These are phyloP conservation scores for Colletotrichum gigasporum DNA, from an alignment of 2,329 filamentous ascomycete species.

Conservation along the genomic window DNA sequence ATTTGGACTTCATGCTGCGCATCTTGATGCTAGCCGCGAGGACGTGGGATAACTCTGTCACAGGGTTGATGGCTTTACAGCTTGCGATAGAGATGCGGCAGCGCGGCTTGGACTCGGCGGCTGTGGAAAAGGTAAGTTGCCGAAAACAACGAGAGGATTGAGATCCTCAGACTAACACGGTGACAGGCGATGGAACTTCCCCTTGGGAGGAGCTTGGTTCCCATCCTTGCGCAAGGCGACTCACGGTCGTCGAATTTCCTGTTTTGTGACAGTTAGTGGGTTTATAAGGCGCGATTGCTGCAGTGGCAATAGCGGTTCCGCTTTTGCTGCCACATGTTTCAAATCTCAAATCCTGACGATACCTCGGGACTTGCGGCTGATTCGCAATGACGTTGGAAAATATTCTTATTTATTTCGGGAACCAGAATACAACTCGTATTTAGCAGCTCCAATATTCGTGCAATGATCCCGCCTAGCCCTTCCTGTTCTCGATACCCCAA, in stretches of 20 bases:
- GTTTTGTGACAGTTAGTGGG: too few species aligned
- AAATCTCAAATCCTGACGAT: too few species aligned
- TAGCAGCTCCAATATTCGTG: too few species aligned
- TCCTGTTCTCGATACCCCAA: not conserved
- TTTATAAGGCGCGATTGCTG: too few species aligned
- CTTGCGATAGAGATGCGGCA: conserved; percentile 71
- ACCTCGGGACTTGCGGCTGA: too few species aligned
- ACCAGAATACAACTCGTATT: too few species aligned
- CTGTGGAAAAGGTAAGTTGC: conserved; percentile 35
- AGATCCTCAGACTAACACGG: not conserved
- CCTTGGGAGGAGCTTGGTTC: not conserved
- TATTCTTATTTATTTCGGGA: too few species aligned
- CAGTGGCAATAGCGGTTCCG: too few species aligned
- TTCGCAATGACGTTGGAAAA: too few species aligned
- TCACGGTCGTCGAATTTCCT: not conserved
- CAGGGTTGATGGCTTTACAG: conserved; percentile 75
- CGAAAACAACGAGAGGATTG: not conserved
- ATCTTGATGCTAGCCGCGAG: conserved; percentile 72
- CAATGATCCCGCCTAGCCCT: too few species aligned
- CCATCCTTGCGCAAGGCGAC: not conserved
- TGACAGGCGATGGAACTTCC: not conserved
- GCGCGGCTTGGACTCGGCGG: conserved; percentile 37
- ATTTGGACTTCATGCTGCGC: conserved; percentile 73
- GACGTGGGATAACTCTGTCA: conserved; percentile 67
- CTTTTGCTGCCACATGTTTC: too few species aligned